A percentile compares a stretch with the other conserved stretches of the same genome.
Conservation (phyloP, 2,329 filamentous ascomycete species). For the Macrophomina phaseolina region DNA sequence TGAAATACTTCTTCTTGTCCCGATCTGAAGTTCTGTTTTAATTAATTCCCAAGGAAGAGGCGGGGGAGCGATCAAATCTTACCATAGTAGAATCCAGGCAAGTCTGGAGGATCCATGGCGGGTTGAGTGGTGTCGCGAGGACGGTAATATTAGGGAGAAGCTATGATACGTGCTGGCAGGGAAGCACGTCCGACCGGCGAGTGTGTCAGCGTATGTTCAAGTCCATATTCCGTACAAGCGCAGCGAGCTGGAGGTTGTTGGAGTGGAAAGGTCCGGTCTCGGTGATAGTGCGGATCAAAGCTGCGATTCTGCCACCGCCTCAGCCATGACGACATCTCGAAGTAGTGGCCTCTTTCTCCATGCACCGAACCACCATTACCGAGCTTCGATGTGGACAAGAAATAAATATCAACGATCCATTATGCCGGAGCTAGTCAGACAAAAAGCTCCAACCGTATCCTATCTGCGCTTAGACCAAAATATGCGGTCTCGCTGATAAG, state of each 20-base stretch:
- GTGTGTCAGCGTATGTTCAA: not conserved
- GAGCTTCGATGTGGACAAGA: no score
- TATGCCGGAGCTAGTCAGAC: no score
- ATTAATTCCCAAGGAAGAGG: constrained; percentile 11
- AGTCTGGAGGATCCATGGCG: constrained; percentile 31
- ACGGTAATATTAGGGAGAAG: not conserved
- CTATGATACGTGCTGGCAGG: not conserved
- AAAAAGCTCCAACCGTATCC: no score
- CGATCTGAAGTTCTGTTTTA: constrained; percentile 38
- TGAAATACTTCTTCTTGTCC: constrained; percentile 58
- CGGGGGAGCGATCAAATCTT: constrained; percentile 3
- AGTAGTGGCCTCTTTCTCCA: not conserved
- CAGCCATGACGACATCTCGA: constrained; percentile 10
- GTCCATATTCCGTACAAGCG: not conserved
- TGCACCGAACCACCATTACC: no score
- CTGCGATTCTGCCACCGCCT: constrained; percentile 5
- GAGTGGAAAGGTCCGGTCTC: constrained; percentile 19
- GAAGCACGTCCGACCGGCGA: not conserved
- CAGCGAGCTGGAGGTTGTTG: constrained; percentile 1
- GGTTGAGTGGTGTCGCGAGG: not conserved
- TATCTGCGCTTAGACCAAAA: not conserved
- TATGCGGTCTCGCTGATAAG: not conserved
- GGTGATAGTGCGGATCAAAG: constrained; percentile 24
- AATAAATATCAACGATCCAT: not conserved
- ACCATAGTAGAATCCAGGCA: constrained; percentile 58